Evolutionary conservation across 1,139 yeast genomes (phyloP).

Genomic region (Hemisphaericaspora xylanilytica): DNA sequence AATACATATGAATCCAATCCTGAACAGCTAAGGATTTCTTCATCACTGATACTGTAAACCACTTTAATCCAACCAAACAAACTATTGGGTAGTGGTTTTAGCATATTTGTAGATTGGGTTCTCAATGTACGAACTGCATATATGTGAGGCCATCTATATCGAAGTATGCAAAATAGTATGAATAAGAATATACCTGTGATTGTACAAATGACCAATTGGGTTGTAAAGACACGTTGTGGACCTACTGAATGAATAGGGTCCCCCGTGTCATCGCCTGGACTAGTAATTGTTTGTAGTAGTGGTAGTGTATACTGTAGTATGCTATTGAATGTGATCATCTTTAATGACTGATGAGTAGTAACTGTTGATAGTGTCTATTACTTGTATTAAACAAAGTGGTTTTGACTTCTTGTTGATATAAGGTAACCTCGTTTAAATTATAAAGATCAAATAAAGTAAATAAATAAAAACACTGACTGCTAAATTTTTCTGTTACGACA

Average conservation of each 20-base stretch:
- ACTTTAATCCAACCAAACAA: constrained; percentile 43
- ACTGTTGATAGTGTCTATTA: no score
- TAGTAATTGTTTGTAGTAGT: neutral
- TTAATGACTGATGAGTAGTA: neutral
- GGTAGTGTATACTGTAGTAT: neutral
- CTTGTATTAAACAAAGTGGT: no score
- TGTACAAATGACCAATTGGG: constrained; percentile 41
- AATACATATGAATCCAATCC: constrained; percentile 50
- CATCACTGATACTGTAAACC: constrained; percentile 37
- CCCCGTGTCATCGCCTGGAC: constrained; percentile 1
- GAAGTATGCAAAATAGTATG: constrained; percentile 38
- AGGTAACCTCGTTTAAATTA: no score
- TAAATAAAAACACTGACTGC: no score
- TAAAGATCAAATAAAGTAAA: no score
- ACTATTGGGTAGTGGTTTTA: constrained; percentile 37
- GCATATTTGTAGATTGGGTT: constrained; percentile 19
- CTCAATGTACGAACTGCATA: constrained; percentile 50
- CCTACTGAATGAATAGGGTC: constrained; percentile 23
- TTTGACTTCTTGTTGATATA: no score
- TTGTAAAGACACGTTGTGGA: constrained; percentile 45
- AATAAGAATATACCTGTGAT: constrained; percentile 37
- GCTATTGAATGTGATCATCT: neutral
- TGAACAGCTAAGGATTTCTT: constrained; percentile 38
- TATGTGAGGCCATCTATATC: constrained; percentile 51
- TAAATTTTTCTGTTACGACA: no score